Evolutionary conservation across 768 basidiomycete genomes (phyloP), one percentile per base, ranked within the genome.

Genomic region (Hypholoma fasciculare): DNA sequence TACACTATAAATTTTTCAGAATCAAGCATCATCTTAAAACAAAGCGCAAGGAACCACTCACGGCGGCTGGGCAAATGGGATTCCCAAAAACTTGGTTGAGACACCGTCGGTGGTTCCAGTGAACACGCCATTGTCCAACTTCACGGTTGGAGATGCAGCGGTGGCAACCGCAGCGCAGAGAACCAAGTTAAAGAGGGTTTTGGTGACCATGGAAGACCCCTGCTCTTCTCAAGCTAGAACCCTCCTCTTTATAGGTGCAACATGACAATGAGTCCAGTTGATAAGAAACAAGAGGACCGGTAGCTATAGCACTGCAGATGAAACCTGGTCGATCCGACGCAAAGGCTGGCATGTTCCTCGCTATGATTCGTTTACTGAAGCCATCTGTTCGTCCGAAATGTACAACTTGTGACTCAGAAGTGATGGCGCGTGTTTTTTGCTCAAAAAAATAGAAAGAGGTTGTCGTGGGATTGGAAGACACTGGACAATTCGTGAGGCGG

Each of bases 61-160:
- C 84, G 83, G 82, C 13, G 84, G 78, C 63, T 78, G 60, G n/a
- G 82, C 84, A 56, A 80, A 86, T 0, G 83, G 84, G 23, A 86
- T 82, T 1, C 83, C 82, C 3, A 82, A 65, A 63, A 82, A 86
- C 57, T 74, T 71, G 7, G 74, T 66, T 7, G 73, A 65, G 0
- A 58, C 57, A 2, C 75, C 74, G n/a, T 65, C 67, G 2, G 68
- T 63, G n/a, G 59, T 65, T 13, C 84, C 84, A n/a, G 72, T 73
- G 67, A 84, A 76, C 0, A 75, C 80, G 4, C 74, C 82, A 39
- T 70, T 60, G 61, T 81, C 79, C 42, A 83, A 53, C 43, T 59
- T 55, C 4, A 64, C 60, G 7, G 49, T 54, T 5, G 63, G 58
- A 11, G 44, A 17, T 11, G 27, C 43, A 6, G 53, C 53, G 9